These are phyloP conservation scores for Stephanodiscus triporus DNA, from an alignment of 108 stramenopile genomes.

Conservation along the genomic window DNA sequence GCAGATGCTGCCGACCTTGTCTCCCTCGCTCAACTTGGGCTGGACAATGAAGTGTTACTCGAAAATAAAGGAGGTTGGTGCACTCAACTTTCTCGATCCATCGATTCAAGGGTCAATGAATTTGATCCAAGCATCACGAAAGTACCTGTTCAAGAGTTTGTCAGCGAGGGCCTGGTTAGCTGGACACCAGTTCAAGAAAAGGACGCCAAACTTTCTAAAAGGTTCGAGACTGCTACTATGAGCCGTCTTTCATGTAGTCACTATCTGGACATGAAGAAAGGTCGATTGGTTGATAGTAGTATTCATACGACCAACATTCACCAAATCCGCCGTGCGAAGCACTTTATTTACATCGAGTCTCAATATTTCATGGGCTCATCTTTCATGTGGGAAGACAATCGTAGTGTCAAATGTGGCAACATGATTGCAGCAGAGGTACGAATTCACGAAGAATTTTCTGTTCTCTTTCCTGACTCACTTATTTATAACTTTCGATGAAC, in stretches of 20 bases:
- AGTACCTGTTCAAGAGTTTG: not conserved
- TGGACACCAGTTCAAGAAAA: slow-evolving; percentile 33
- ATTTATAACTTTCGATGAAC: not conserved
- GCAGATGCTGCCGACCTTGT: slow-evolving; percentile 39
- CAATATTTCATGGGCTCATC: slow-evolving; percentile 64
- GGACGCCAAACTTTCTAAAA: slow-evolving; percentile 15
- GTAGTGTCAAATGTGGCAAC: slow-evolving; percentile 52
- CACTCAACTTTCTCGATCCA: slow-evolving; percentile 54
- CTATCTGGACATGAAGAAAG: slow-evolving; percentile 48
- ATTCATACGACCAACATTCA: slow-evolving; percentile 52
- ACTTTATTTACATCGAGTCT: slow-evolving; percentile 64
- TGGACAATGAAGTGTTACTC: slow-evolving; percentile 18
- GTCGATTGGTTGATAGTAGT: slow-evolving; percentile 43
- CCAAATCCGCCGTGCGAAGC: slow-evolving; percentile 59
- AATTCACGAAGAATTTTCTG: no score
- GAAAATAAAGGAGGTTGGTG: slow-evolving; percentile 49
- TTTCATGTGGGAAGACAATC: slow-evolving; percentile 49
- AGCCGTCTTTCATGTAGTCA: slow-evolving; percentile 19
- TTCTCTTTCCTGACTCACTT: not conserved
- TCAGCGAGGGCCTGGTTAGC: slow-evolving; percentile 2
- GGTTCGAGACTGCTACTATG: slow-evolving; percentile 27
- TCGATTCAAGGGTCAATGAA: slow-evolving; percentile 48
- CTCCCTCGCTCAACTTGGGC: slow-evolving; percentile 19
- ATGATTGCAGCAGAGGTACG: slow-evolving; percentile 62
- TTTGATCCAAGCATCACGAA: slow-evolving; percentile 40